Conservation (phyloP, 208 protist genomes). For the Novymonas esmeraldas region DNA sequence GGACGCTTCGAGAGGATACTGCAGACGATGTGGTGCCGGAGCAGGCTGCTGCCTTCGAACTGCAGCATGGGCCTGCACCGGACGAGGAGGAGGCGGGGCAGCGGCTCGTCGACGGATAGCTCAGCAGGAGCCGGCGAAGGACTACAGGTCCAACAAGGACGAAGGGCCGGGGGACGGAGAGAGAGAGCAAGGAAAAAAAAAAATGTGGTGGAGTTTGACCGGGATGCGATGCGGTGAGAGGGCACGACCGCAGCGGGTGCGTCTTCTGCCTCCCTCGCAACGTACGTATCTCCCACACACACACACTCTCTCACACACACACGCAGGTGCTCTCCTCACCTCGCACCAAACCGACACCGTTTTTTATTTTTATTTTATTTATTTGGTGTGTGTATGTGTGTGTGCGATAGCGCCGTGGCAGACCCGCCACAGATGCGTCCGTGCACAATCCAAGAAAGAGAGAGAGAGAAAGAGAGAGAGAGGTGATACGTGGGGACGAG, state of each 20-base stretch:
- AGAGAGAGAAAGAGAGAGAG: not conserved
- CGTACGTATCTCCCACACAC: not conserved
- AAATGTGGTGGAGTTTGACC: too few relatives aligned
- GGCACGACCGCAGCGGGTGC: too few relatives aligned
- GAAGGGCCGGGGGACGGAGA: too few relatives aligned
- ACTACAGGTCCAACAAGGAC: too few relatives aligned
- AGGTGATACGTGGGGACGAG: too few relatives aligned
- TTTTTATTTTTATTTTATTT: not conserved
- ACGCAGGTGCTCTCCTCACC: too few relatives aligned
- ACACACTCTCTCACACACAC: too few relatives aligned
- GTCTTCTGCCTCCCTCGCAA: conserved; percentile 2
- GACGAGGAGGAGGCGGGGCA: not conserved
- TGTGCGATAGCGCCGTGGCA: too few relatives aligned
- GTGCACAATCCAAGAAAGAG: not conserved
- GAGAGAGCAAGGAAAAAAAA: not conserved
- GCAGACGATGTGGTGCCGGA: conserved; percentile 89
- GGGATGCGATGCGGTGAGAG: too few relatives aligned
- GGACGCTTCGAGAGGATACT: conserved; percentile 81
- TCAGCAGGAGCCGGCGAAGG: conserved; percentile 7
- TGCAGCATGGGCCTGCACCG: conserved; percentile 74
- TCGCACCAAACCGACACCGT: too few relatives aligned
- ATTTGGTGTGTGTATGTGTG: not conserved
- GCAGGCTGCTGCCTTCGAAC: conserved; percentile 85
- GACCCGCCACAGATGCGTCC: too few relatives aligned
- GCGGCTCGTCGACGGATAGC: not conserved